Conservation (phyloP, 768 basidiomycete genomes). For the Naganishia randhawae region DNA sequence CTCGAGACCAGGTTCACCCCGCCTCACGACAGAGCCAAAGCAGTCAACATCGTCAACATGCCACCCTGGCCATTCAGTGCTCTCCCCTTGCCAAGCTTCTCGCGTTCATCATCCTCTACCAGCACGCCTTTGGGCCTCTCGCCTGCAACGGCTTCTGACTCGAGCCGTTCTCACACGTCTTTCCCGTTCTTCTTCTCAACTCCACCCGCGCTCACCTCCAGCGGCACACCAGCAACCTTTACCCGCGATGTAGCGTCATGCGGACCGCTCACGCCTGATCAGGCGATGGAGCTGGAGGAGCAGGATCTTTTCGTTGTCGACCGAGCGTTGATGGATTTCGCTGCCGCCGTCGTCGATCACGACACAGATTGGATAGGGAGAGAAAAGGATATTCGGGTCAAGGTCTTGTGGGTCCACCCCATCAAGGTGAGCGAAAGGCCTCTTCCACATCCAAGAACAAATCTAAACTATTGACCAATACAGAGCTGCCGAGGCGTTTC, state of each 20-base stretch:
- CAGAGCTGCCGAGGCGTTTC: constrained; percentile 27
- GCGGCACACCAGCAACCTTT: neutral
- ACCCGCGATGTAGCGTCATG: neutral
- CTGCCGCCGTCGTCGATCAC: neutral
- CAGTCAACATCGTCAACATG: neutral
- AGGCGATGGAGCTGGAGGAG: constrained; percentile 13
- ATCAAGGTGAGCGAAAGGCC: constrained; percentile 19
- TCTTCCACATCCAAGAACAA: neutral
- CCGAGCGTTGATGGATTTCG: constrained; percentile 18
- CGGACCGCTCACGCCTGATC: neutral
- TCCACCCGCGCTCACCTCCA: constrained; percentile 4
- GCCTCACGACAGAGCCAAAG: neutral
- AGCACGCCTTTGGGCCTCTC: neutral
- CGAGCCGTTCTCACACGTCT: neutral
- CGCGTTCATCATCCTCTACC: constrained; percentile 19
- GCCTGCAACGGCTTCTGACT: neutral
- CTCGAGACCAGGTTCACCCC: neutral
- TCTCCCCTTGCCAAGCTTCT: constrained; percentile 25
- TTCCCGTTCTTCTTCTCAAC: constrained; percentile 8
- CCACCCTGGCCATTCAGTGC: constrained; percentile 14
- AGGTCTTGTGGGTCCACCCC: constrained; percentile 23
- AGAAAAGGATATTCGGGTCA: constrained; percentile 27
- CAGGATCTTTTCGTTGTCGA: neutral
- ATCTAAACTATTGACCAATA: too few species aligned
- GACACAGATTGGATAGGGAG: neutral